Evolutionary conservation across 179 eudicot species (phyloP), one percentile per base, ranked within the genome.

Genomic region (Beta lomatogona): DNA sequence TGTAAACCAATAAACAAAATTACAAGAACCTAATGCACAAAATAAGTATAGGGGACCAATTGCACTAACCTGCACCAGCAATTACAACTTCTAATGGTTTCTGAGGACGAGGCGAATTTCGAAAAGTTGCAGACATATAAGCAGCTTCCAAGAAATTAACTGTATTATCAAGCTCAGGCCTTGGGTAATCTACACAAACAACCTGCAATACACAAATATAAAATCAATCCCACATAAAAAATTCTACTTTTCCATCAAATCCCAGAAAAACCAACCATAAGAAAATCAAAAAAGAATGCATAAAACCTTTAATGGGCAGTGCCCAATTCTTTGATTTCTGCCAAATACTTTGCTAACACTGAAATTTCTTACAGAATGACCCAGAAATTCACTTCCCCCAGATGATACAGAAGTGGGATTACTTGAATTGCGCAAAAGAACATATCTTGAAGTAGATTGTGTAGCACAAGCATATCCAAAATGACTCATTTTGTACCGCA

Each of bases 151-250:
- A 77, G 81, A 82, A 97, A 67, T 89, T 92, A 36, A 79, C 86
- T 4, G 98, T 90, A 81, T 88, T 90, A 4, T 97, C 99, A 83
- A 97, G 92, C 82, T 97, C 98, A 44, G 99, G 99, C 87, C 99
- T 95, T 71, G 99, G 99, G 86, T 89, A 93, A 84, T 97, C 99
- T 21, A 90, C 85, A 85, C 98, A 94, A 70, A 92, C 95, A 77
- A 94, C 98, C 99, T 97, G 82, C 57, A 79, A 45, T 68, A 76
- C 57, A 79, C 64, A 75, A 70, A 83, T 11, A 31, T 45, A n/a
- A 15, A n/a, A 59, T 69, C 57, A 55, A 46, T 52, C 3, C 52
- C 36, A 22, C 8, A 18, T 73, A 15, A 50, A n/a, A 61, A 79
- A n/a, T 3, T 79, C 19, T 77, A 28, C 12, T 21, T 53, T 16